phyloP scores from a whole-genome alignment of 1,139 yeast genomes.

The Saccharomyces hybrid region DNA sequence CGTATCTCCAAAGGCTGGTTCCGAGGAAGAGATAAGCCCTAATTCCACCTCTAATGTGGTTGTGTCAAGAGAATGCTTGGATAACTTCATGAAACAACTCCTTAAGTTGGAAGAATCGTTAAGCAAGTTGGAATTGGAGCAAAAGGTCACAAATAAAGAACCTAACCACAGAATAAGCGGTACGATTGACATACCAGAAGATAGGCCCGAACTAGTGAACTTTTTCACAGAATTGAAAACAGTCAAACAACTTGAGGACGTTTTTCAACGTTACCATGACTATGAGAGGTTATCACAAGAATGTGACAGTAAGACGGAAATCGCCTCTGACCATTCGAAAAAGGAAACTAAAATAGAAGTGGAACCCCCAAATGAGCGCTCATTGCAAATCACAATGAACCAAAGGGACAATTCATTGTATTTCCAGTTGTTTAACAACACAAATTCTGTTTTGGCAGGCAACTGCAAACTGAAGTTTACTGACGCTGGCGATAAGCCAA shows the following conservation, averaged over 20 bases:
- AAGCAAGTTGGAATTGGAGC: background rate
- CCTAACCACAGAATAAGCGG: background rate
- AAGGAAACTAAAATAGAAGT: background rate
- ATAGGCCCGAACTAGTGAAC: background rate
- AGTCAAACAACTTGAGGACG: background rate
- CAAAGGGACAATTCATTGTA: slow-evolving; percentile 12
- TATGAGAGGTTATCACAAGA: slow-evolving; percentile 5
- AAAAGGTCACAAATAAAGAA: background rate
- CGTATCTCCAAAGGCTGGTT: background rate
- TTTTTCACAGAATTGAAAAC: background rate
- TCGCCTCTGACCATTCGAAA: background rate
- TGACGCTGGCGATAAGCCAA: slow-evolving; percentile 4
- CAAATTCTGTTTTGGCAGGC: slow-evolving; percentile 10
- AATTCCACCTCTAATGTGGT: background rate
- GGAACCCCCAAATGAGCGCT: background rate
- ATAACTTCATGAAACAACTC: background rate
- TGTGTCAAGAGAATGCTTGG: background rate
- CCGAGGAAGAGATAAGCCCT: background rate
- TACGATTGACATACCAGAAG: background rate
- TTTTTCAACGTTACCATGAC: background rate
- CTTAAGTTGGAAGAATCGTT: background rate
- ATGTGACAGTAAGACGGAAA: background rate
- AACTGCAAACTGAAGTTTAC: slow-evolving; percentile 12
- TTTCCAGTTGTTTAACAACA: slow-evolving; percentile 13
- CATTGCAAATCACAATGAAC: background rate